These are phyloP conservation scores for Nyctanthes arbortristis DNA, from an alignment of 257 asterid genomes.

Conservation along the genomic window DNA sequence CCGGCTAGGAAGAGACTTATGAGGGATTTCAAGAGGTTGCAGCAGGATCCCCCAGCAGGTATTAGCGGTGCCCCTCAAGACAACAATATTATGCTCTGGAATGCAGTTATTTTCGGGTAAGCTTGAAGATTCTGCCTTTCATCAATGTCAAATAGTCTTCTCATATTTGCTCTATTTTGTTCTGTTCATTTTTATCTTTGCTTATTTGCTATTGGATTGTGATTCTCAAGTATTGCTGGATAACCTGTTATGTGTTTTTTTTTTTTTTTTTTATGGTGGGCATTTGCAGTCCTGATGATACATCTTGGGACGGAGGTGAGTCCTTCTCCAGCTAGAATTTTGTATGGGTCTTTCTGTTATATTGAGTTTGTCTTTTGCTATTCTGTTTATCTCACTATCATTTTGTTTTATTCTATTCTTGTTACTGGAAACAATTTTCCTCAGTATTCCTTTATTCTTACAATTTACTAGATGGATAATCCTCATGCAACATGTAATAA, in stretches of 20 bases:
- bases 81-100: constrained; percentile 56
- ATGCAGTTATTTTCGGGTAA: constrained; percentile 56
- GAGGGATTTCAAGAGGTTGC: constrained; percentile 59
- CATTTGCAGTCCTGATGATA: constrained; percentile 79
- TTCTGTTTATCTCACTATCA: too few species aligned
- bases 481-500: background rate
- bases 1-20: constrained; percentile 56
- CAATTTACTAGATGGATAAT: background rate
- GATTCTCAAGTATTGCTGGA: too few species aligned
- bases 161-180: background rate
- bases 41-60: constrained; percentile 59
- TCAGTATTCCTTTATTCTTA: background rate
- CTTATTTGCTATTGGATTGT: background rate
- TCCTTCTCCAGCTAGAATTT: constrained; percentile 29
- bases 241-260: too few species aligned
- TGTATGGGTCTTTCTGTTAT: too few species aligned
- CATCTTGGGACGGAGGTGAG: constrained; percentile 94
- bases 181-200: background rate
- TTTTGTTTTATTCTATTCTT: background rate
- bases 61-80: constrained; percentile 58
- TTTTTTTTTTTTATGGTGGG: constrained; percentile 45
- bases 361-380: too few species aligned
- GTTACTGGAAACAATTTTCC: background rate
- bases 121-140: background rate
- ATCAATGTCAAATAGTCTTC: background rate